Percentiles rank a stretch among this genome's conserved stretches.
These are phyloP conservation scores for Coprinellus aureogranulatus DNA, from an alignment of 768 basidiomycete species.

Conservation along the genomic window DNA sequence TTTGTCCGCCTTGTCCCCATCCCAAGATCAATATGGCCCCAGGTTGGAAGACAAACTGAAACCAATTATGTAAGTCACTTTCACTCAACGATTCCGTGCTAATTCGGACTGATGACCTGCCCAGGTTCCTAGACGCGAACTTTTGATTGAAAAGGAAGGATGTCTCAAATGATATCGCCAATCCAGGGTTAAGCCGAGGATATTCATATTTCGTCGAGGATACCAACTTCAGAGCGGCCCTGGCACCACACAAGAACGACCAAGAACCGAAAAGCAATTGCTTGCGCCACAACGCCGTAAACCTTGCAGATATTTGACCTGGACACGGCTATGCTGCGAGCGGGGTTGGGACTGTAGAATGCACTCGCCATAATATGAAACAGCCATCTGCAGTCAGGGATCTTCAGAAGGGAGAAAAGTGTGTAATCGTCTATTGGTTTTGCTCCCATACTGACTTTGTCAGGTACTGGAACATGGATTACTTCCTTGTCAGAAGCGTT, in stretches of 20 bases:
- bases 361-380: constrained; percentile 29
- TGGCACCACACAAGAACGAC: not conserved
- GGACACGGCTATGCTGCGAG: constrained; percentile 21
- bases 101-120: no score
- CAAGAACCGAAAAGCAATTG: constrained; percentile 22
- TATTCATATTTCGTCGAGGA: constrained; percentile 14
- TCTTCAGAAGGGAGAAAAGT: constrained; percentile 33
- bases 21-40: constrained; percentile 17
- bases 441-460: no score
- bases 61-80: no score
- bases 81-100: no score
- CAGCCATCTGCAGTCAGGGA: constrained; percentile 24
- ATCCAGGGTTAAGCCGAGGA: constrained; percentile 11
- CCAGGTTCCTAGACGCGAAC: not conserved
- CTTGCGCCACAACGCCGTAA: constrained; percentile 26
- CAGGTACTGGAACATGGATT: constrained; percentile 34
- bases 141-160: not conserved
- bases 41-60: constrained; percentile 13
- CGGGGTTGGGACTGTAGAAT: constrained; percentile 26
- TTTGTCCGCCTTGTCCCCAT: constrained; percentile 26
- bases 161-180: not conserved
- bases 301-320: constrained; percentile 17
- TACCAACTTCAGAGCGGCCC: constrained; percentile 7
- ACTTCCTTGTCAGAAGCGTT: constrained; percentile 16
- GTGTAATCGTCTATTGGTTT: constrained; percentile 2